phyloP scores from a whole-genome alignment of 192 early-diverging fungal genomes.

The Coemansia sp. region DNA sequence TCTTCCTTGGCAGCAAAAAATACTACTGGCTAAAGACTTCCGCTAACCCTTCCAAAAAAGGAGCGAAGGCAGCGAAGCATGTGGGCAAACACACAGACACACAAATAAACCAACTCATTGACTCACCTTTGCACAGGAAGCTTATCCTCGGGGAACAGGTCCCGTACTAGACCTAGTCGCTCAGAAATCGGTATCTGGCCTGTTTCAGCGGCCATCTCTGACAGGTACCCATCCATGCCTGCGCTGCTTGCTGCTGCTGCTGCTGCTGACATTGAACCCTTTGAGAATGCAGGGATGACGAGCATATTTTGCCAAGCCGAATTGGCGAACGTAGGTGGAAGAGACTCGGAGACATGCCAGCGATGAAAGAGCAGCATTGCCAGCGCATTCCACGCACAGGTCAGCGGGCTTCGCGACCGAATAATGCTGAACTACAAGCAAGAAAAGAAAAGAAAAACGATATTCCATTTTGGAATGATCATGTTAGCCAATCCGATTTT shows the following conservation, averaged over 20 bases:
- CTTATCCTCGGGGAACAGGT: constrained; percentile 32
- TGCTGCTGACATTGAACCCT: neutral
- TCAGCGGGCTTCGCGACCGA: constrained; percentile 43
- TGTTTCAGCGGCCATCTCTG: constrained; percentile 13
- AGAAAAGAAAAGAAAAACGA: neutral
- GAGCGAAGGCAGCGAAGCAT: neutral
- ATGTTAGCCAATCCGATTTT: neutral
- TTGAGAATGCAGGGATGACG: constrained; percentile 21
- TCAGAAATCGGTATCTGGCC: constrained; percentile 20
- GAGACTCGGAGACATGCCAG: constrained; percentile 38
- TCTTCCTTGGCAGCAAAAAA: neutral
- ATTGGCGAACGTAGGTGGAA: constrained; percentile 36
- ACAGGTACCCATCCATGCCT: neutral
- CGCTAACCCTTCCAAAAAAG: neutral
- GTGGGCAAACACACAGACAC: neutral
- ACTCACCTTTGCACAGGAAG: constrained; percentile 45
- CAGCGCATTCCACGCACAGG: constrained; percentile 49
- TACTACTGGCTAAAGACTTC: constrained; percentile 8
- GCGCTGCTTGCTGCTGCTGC: neutral
- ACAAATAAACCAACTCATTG: neutral
- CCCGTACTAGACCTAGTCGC: constrained; percentile 26
- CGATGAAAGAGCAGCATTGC: constrained; percentile 42
- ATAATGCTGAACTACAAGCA: constrained; percentile 52
- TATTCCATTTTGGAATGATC: neutral
- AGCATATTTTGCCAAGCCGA: constrained; percentile 36